Conservation (phyloP, 2,329 filamentous ascomycete species). For the Fusarium bulbicola region DNA sequence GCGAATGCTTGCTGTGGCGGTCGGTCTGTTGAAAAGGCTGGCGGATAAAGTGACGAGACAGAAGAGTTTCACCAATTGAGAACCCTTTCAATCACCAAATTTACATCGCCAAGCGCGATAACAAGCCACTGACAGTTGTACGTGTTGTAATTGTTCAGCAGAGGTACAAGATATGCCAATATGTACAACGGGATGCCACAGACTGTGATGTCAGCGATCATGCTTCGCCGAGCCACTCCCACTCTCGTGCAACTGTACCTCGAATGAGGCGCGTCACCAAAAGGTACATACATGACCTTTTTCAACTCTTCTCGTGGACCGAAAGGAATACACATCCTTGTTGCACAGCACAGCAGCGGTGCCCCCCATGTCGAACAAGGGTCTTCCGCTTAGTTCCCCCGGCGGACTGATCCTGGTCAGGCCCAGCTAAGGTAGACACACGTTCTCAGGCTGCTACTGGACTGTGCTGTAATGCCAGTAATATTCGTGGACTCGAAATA, state of each 20-base stretch:
- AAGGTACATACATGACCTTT: conserved; percentile 15
- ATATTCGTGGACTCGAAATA: conserved; percentile 16
- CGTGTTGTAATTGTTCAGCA: background rate
- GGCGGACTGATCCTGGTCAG: conserved; percentile 24
- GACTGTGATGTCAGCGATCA: conserved; percentile 41
- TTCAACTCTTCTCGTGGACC: conserved; percentile 2
- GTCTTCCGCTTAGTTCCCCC: conserved; percentile 26
- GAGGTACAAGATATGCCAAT: conserved; percentile 3
- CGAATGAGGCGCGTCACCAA: conserved; percentile 24
- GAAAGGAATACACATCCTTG: background rate
- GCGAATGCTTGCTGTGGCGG: conserved; percentile 8
- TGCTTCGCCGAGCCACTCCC: conserved; percentile 12
- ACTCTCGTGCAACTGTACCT: conserved; percentile 15
- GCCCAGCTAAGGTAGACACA: conserved; percentile 10
- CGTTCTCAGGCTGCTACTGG: conserved; percentile 1
- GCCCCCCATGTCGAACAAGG: conserved; percentile 37
- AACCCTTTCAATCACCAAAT: background rate
- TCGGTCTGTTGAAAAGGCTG: conserved; percentile 7
- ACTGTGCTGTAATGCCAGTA: background rate
- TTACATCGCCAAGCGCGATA: conserved; percentile 11
- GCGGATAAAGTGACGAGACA: conserved; percentile 14
- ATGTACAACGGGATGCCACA: background rate
- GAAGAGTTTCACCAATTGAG: conserved; percentile 20
- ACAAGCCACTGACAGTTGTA: background rate
- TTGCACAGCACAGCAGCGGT: conserved; percentile 14